Conservation (phyloP, 2,329 filamentous ascomycete genomes). For the Cryphonectria nitschkei region DNA sequence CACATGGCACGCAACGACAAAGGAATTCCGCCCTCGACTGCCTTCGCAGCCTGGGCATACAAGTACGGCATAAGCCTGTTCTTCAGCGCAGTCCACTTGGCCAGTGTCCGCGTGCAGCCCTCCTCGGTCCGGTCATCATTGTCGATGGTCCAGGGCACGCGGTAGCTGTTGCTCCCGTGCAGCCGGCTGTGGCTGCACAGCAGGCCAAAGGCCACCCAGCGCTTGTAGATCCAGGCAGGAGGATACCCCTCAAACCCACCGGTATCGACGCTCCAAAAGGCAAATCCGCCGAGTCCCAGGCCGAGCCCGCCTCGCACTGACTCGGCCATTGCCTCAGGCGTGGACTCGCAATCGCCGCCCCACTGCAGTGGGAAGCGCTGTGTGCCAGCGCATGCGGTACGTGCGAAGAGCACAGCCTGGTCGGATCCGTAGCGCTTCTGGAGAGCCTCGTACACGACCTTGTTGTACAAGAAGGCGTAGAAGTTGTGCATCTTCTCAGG, state of each 20-base stretch:
- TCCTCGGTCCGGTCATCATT: conserved; percentile 60
- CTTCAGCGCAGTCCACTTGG: conserved; percentile 54
- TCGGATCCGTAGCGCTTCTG: conserved; percentile 54
- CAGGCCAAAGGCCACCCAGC: conserved; percentile 77
- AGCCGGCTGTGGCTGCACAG: conserved; percentile 72
- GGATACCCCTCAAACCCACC: conserved; percentile 66
- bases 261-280: conserved; percentile 40
- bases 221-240: conserved; percentile 71
- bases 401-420: conserved; percentile 68
- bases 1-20: conserved; percentile 65
- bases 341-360: conserved; percentile 78
- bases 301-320: conserved; percentile 42
- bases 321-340: conserved; percentile 73
- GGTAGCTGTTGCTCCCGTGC: conserved; percentile 71
- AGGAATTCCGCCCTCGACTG: conserved; percentile 32
- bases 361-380: conserved; percentile 72
- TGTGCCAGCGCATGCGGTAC: conserved; percentile 68
- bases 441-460: conserved; percentile 68
- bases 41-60: conserved; percentile 45
- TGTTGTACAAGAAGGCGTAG: conserved; percentile 76
- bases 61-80: conserved; percentile 57
- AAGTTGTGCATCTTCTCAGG: conserved; percentile 75
- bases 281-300: conserved; percentile 36
- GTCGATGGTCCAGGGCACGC: conserved; percentile 76
- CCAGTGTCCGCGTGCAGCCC: conserved; percentile 55